Evolutionary conservation across 1,284 basidiomycete genomes (phyloP).

Genomic region (Hymenochaete sp.): DNA sequence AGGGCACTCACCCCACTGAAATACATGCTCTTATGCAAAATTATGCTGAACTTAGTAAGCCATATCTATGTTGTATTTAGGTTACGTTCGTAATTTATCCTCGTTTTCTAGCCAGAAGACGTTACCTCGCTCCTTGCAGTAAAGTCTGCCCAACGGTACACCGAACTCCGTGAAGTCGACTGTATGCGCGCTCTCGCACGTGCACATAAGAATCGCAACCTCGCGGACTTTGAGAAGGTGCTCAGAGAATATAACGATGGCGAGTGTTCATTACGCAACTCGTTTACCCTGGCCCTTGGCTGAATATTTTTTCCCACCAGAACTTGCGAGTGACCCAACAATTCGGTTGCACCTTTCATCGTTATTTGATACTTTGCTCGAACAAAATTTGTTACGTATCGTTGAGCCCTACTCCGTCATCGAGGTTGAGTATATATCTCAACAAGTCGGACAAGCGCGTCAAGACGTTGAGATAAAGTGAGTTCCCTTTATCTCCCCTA

Average conservation of each 20-base stretch:
- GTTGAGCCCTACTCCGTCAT: slow-evolving; percentile 94
- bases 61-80: background rate
- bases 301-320: too few relatives aligned
- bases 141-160: slow-evolving; percentile 85
- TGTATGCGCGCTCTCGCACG: slow-evolving; percentile 92
- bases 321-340: slow-evolving; percentile 88
- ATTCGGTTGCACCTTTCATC: slow-evolving; percentile 90
- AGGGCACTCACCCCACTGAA: slow-evolving; percentile 80
- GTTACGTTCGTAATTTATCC: background rate
- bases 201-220: slow-evolving; percentile 86
- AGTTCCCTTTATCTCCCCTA: slow-evolving; percentile 25
- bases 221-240: slow-evolving; percentile 85
- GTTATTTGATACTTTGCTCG: slow-evolving; percentile 89
- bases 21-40: slow-evolving; percentile 97
- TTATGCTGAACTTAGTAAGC: slow-evolving; percentile 90
- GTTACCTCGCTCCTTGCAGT: slow-evolving; percentile 79
- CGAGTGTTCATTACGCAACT: slow-evolving; percentile 30
- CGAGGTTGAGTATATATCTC: slow-evolving; percentile 85
- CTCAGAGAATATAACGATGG: slow-evolving; percentile 84
- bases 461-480: slow-evolving; percentile 94
- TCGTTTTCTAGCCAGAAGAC: slow-evolving; percentile 70
- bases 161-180: slow-evolving; percentile 77
- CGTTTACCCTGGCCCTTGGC: too few relatives aligned
- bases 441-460: slow-evolving; percentile 82
- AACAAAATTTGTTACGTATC: slow-evolving; percentile 90